Conservation (phyloP, 139 green algal species). For the Diplosphaera chodatii region DNA sequence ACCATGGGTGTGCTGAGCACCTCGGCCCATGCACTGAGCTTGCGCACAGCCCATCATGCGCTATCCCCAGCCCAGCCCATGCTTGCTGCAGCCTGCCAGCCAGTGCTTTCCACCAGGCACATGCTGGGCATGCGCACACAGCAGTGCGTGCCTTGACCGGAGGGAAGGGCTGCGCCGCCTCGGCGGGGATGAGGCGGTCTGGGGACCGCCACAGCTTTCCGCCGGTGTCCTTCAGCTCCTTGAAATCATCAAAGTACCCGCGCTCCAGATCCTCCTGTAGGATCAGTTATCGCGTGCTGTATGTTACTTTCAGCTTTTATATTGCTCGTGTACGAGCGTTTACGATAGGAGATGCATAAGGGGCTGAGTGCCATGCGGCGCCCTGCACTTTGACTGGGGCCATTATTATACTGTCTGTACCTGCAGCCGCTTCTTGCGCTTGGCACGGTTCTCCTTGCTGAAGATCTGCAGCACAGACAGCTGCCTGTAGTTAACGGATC, state of each 20-base stretch:
- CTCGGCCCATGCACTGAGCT: too few species aligned
- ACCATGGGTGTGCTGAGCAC: too few species aligned
- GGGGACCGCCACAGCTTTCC: constrained; percentile 35
- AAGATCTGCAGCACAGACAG: constrained; percentile 23
- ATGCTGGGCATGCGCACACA: too few species aligned
- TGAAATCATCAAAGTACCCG: constrained; percentile 52
- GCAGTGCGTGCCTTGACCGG: not conserved
- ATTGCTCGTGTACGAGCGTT: too few species aligned
- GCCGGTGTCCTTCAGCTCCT: constrained; percentile 29
- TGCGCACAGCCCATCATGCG: too few species aligned
- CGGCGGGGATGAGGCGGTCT: constrained; percentile 8
- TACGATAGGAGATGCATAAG: not conserved
- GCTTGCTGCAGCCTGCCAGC: too few species aligned
- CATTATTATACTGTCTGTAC: too few species aligned
- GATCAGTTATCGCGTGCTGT: not conserved
- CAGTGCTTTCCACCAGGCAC: too few species aligned
- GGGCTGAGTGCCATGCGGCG: not conserved
- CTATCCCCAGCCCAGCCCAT: too few species aligned
- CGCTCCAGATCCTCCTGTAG: constrained; percentile 42
- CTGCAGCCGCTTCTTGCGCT: constrained; percentile 18
- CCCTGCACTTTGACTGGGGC: too few species aligned
- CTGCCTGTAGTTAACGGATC: too few species aligned
- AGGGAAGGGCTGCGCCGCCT: constrained; percentile 21
- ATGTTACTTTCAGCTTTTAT: too few species aligned
- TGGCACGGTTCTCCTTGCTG: constrained; percentile 25